Percentiles rank a stretch among this genome's conserved stretches.
These are phyloP conservation scores for Xylaria sp. DNA, from an alignment of 2,329 filamentous ascomycete species.

Conservation along the genomic window DNA sequence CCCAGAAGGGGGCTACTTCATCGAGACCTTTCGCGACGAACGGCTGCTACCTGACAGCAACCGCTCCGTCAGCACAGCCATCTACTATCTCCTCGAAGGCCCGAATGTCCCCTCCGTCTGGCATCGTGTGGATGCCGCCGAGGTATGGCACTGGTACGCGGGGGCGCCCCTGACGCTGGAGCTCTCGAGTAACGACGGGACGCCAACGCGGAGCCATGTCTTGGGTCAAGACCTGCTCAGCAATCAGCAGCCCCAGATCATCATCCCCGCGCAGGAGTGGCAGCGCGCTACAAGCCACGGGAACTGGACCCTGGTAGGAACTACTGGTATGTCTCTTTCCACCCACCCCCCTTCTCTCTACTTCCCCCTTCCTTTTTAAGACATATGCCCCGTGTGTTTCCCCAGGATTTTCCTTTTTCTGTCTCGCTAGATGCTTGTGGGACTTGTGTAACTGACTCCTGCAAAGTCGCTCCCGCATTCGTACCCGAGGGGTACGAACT, in stretches of 20 bases:
- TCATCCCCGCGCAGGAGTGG: conserved; percentile 56
- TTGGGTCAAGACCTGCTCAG: conserved; percentile 58
- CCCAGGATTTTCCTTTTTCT: neutral
- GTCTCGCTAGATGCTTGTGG: neutral
- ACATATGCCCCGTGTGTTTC: neutral
- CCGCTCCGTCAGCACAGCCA: conserved; percentile 60
- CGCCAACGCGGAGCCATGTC: conserved; percentile 48
- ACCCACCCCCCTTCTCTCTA: too few species aligned
- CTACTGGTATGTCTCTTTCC: conserved; percentile 43
- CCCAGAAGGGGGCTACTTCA: conserved; percentile 61
- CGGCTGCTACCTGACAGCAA: conserved; percentile 38
- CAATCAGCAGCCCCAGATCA: conserved; percentile 56
- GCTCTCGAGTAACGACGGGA: conserved; percentile 57
- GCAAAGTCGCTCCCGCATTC: conserved; percentile 45
- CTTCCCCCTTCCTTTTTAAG: too few species aligned
- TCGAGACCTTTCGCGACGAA: conserved; percentile 59
- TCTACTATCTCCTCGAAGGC: conserved; percentile 61
- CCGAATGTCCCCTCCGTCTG: conserved; percentile 56
- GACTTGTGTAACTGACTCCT: neutral
- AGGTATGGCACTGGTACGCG: conserved; percentile 66
- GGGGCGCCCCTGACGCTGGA: conserved; percentile 60
- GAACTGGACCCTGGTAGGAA: conserved; percentile 61
- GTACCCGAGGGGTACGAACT: conserved; percentile 42
- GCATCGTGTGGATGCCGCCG: conserved; percentile 62
- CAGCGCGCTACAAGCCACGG: conserved; percentile 58